Evolutionary conservation across 176 grass and related monocot species (phyloP).

Genomic region (Metroxylon sagu): DNA sequence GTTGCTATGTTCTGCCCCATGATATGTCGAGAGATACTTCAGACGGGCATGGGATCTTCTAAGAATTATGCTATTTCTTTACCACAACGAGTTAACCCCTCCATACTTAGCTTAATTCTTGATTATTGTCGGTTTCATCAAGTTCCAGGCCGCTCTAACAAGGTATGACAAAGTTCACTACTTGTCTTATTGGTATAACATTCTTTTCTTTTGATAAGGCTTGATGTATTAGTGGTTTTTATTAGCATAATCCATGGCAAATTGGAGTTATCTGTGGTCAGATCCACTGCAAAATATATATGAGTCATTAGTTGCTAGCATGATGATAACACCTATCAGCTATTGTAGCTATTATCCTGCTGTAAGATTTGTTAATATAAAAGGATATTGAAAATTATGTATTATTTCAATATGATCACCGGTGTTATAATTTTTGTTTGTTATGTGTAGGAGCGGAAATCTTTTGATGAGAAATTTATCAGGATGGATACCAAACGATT

Average conservation of each 20-base stretch:
- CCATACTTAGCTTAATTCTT: conserved; percentile 93
- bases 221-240: too few species aligned
- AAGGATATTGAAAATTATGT: too few species aligned
- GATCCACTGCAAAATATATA: too few species aligned
- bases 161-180: conserved; percentile 28
- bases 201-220: neutral
- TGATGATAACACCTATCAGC: too few species aligned
- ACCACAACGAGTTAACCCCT: conserved; percentile 78
- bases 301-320: too few species aligned
- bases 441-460: conserved; percentile 37
- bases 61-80: conserved; percentile 95
- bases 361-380: too few species aligned
- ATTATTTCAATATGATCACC: too few species aligned
- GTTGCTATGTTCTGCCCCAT: conserved; percentile 97
- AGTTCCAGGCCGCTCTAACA: conserved; percentile 91
- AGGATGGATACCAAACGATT: conserved; percentile 7
- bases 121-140: conserved; percentile 99
- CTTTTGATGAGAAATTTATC: conserved; percentile 16
- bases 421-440: conserved; percentile 2
- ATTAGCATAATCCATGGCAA: too few species aligned
- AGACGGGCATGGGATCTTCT: conserved; percentile 81
- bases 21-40: conserved; percentile 82
- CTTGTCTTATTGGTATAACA: neutral
- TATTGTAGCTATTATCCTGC: too few species aligned
- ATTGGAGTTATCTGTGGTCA: too few species aligned